Evolutionary conservation across 768 basidiomycete genomes (phyloP).

Genomic region (Boletellus emodensis): DNA sequence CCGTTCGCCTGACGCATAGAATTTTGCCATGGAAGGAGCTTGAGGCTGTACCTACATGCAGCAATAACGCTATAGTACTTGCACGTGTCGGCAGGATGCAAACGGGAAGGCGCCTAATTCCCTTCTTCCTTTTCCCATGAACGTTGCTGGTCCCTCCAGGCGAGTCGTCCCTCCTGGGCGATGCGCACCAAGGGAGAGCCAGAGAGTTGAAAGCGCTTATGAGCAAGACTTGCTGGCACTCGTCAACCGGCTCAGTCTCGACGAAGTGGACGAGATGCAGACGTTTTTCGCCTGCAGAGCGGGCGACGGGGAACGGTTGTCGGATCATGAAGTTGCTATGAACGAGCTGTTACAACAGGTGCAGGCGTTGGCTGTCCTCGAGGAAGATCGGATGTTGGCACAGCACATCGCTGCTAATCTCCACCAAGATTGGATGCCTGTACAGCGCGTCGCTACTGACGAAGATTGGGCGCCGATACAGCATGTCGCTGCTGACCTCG

Average conservation of each 20-base stretch:
- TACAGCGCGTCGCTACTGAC: too few relatives aligned
- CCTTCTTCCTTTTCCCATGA: constrained; percentile 20
- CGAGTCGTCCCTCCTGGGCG: neutral
- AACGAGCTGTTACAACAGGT: constrained; percentile 24
- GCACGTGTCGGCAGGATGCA: too few relatives aligned
- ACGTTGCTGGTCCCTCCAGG: constrained; percentile 25
- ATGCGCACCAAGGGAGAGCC: neutral
- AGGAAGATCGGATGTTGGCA: constrained; percentile 1
- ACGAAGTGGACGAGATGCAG: constrained; percentile 20
- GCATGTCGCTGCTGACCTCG: too few relatives aligned
- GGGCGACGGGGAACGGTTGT: constrained; percentile 7
- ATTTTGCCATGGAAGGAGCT: too few relatives aligned
- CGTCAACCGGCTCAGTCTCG: constrained; percentile 13
- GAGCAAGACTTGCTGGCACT: constrained; percentile 23
- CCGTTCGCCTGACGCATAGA: too few relatives aligned
- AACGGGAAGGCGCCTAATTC: neutral
- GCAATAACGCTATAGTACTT: too few relatives aligned
- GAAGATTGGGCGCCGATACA: too few relatives aligned
- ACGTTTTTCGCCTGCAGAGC: constrained; percentile 4
- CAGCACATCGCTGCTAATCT: too few relatives aligned
- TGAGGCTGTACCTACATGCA: too few relatives aligned
- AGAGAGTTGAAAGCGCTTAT: constrained; percentile 19
- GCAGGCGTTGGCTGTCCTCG: constrained; percentile 5
- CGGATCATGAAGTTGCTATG: constrained; percentile 25
- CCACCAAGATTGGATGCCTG: too few relatives aligned